Evolutionary conservation across 2,329 filamentous ascomycete species (phyloP).

Genomic region (Colletotrichum australisinense): DNA sequence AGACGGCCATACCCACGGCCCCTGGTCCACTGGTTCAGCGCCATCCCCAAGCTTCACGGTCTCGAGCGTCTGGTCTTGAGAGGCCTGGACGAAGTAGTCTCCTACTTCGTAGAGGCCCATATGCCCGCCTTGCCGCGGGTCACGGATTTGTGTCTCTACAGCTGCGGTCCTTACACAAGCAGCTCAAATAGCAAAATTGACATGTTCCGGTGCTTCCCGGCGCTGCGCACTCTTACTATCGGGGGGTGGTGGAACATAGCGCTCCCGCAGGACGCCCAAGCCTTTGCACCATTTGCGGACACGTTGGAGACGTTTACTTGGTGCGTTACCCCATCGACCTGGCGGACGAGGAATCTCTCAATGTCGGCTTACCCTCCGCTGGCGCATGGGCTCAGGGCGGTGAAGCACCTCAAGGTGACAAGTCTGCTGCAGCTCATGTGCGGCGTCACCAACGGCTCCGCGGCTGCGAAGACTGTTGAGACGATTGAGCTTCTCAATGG

Average conservation of each 20-base stretch:
- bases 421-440: neutral
- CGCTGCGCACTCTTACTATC: neutral
- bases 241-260: neutral
- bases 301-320: neutral
- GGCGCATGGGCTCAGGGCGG: neutral
- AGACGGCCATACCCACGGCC: neutral
- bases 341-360: neutral
- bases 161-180: neutral
- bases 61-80: neutral
- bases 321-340: neutral
- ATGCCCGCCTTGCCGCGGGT: neutral
- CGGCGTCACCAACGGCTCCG: too few relatives aligned
- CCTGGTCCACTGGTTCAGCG: neutral
- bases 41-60: neutral
- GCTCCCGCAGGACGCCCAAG: neutral
- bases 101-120: neutral
- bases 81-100: fast-evolving
- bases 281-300: neutral
- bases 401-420: neutral
- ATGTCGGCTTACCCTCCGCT: neutral
- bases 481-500: neutral
- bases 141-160: neutral
- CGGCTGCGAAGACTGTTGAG: neutral
- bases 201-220: neutral
- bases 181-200: too few relatives aligned